Base-by-base conservation (phyloP, 208 protist genomes). In the Acanthamoeba culbertsoni region DNA sequence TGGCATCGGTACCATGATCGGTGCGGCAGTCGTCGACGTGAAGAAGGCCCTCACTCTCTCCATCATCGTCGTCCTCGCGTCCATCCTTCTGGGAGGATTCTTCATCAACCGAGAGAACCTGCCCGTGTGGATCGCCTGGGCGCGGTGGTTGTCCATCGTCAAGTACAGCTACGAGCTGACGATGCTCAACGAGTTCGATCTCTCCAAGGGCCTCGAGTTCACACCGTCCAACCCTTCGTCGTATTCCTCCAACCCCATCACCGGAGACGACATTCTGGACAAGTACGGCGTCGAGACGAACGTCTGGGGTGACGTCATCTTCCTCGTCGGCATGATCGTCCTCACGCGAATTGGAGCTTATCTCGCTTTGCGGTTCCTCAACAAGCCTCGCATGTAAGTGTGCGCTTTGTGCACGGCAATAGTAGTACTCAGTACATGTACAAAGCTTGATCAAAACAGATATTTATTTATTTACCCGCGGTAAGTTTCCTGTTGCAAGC, bases 101-200 rank as follows among this genome's bases (percentile, higher is more conserved):
- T 93, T 62, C 53, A 86, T 93, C 46, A 57, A 16, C 35, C 46
- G 75, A 20, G 75, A 93, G 68, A 75, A 90, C 68, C 31, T 88
- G 40, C 75, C 88, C n/a, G 88, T 92, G 43, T 92, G 57, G 62
- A 92, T 92, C 57, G 45, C 45, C 23, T 92, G 88, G 88, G 88
- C 88, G 45, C 37, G 88, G 26, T 93, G 68, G 63, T 20, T 93
- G n/a, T 93, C 91, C 8, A 55, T 93, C 79, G 20, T 93, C 18
- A 93, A 93, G 79, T 93, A 93, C 59, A 51, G 55, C 26, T 90
- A 93, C 73, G 86, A 92, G 86, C n/a, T 77, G 55, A 35, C 45
- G 18, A 77, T 92, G 86, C 62, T 92, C 33, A 92, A 92, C 86
- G 86, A 92, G 57, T 92, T 92, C 86, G 3, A 48, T 16, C 45